phyloP scores from a whole-genome alignment of 805 yeast genomes.

The Wickerhamomyces kurtzmanii region DNA sequence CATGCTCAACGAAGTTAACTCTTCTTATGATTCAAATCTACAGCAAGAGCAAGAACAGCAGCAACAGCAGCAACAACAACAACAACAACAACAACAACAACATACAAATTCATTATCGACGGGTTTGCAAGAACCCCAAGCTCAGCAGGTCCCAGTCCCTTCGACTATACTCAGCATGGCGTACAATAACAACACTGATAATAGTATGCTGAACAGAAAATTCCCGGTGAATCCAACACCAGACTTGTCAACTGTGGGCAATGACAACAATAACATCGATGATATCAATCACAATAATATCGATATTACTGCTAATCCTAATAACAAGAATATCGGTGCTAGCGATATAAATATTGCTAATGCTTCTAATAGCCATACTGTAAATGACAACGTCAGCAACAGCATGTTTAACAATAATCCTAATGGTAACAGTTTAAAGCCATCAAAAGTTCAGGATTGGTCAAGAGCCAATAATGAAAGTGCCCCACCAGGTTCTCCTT shows the following conservation, averaged over 20 bases:
- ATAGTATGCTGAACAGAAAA: too few species aligned
- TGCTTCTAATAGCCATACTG: not conserved
- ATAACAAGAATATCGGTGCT: conserved; percentile 1
- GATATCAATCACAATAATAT: conserved; percentile 1
- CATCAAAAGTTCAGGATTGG: not conserved
- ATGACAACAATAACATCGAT: not conserved
- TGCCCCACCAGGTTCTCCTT: conserved; percentile 19
- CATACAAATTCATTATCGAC: too few species aligned
- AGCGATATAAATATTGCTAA: conserved; percentile 6
- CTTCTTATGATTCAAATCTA: not conserved
- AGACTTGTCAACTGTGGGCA: too few species aligned
- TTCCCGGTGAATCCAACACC: too few species aligned
- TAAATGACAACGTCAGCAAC: not conserved
- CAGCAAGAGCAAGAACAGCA: conserved; percentile 2
- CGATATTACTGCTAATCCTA: not conserved
- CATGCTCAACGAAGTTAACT: not conserved
- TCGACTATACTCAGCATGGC: too few species aligned
- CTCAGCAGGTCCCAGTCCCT: too few species aligned
- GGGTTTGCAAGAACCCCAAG: too few species aligned
- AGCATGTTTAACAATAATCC: conserved; percentile 1
- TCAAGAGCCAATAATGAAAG: conserved; percentile 2
- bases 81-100: not conserved
- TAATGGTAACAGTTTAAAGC: not conserved
- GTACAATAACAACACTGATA: too few species aligned
- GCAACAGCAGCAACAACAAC: not conserved